These are phyloP conservation scores for Tympanopsis confertula DNA, from an alignment of 2,329 filamentous ascomycete genomes.

Conservation along the genomic window DNA sequence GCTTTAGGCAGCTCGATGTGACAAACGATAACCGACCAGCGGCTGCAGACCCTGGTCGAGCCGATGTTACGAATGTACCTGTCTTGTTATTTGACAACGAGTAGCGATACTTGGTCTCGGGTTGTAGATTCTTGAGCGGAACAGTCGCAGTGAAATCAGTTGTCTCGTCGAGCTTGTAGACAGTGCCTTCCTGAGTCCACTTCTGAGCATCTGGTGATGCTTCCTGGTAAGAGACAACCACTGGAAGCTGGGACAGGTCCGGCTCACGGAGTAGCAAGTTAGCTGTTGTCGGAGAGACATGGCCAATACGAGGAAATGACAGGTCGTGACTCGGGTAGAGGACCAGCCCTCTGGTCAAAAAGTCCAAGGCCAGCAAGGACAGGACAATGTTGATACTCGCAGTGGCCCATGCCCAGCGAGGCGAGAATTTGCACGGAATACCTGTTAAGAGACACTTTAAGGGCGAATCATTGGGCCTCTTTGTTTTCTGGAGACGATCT, in stretches of 20 bases:
- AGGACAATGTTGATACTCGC: neutral
- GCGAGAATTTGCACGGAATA: neutral
- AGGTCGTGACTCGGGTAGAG: constrained; percentile 44
- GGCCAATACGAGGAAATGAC: constrained; percentile 50
- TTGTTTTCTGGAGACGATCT: neutral
- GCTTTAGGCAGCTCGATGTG: constrained; percentile 59
- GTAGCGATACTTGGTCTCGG: constrained; percentile 51
- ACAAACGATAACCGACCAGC: constrained; percentile 44
- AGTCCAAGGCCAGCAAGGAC: constrained; percentile 23
- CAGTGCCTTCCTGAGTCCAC: constrained; percentile 25
- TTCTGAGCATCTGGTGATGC: constrained; percentile 7
- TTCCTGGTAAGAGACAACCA: constrained; percentile 30
- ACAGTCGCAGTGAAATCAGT: constrained; percentile 50
- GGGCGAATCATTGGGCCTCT: neutral
- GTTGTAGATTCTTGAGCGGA: constrained; percentile 34
- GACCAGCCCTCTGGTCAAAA: constrained; percentile 41
- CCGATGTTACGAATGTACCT: constrained; percentile 49
- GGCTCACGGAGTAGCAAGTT: constrained; percentile 53
- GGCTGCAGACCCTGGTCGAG: constrained; percentile 29
- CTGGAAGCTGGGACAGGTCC: constrained; percentile 35
- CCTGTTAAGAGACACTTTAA: neutral
- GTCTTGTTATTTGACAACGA: constrained; percentile 46
- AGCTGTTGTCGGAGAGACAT: constrained; percentile 48
- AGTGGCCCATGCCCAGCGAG: neutral
- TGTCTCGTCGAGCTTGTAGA: constrained; percentile 35